These are phyloP conservation scores for Chaetomium sp. DNA, from an alignment of 2,329 filamentous ascomycete species.

Conservation along the genomic window DNA sequence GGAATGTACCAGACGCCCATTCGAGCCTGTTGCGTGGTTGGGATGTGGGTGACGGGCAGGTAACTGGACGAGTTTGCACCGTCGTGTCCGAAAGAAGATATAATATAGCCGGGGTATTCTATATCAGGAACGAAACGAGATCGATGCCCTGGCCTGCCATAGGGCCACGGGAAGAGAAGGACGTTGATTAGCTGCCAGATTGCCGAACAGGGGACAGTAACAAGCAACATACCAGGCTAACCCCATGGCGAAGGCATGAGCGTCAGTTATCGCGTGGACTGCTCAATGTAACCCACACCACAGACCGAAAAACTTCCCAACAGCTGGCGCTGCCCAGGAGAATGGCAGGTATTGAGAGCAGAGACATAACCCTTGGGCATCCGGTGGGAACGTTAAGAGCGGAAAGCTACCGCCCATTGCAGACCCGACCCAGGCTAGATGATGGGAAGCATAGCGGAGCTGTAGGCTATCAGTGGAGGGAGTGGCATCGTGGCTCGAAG, in stretches of 20 bases:
- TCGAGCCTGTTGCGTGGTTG: slow-evolving; percentile 25
- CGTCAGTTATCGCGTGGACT: not conserved
- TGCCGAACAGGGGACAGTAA: slow-evolving; percentile 37
- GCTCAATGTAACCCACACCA: slow-evolving; percentile 20
- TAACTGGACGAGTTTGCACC: slow-evolving; percentile 29
- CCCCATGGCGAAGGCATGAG: slow-evolving; percentile 2
- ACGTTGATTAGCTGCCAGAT: slow-evolving; percentile 38
- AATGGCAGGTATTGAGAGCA: too few relatives aligned
- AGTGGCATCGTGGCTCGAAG: slow-evolving; percentile 27
- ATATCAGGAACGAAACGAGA: slow-evolving; percentile 37
- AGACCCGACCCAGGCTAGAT: not conserved
- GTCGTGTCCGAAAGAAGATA: slow-evolving; percentile 37
- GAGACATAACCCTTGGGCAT: not conserved
- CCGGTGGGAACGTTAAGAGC: not conserved
- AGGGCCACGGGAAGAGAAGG: slow-evolving; percentile 32
- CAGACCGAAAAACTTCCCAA: not conserved
- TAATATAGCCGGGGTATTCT: slow-evolving; percentile 36
- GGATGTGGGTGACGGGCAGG: slow-evolving; percentile 34
- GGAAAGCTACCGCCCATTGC: not conserved
- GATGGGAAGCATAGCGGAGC: not conserved
- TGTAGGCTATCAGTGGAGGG: not conserved
- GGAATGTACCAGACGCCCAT: slow-evolving; percentile 4
- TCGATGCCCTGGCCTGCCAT: slow-evolving; percentile 36
- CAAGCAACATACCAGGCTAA: slow-evolving; percentile 24
- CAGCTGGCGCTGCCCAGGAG: not conserved